Conservation (phyloP, 2,329 filamentous ascomycete genomes). For the Fonsecaea multimorphosa region DNA sequence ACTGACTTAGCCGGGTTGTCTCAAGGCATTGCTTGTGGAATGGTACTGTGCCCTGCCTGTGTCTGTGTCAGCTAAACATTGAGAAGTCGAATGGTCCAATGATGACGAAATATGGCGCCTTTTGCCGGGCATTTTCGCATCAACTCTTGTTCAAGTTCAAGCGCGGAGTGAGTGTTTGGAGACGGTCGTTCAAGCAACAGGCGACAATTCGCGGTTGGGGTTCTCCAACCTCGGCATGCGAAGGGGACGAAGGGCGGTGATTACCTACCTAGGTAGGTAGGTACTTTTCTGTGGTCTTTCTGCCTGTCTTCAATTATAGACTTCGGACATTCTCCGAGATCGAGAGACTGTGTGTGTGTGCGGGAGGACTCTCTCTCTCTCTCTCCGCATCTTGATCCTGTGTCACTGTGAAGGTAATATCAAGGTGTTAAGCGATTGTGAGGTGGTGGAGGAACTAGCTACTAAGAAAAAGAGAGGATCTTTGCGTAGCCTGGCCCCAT, state of each 20-base stretch:
- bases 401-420: neutral
- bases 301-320: neutral
- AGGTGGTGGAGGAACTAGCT: neutral
- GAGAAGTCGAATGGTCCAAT: neutral
- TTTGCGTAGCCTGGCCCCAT: neutral
- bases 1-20: slow-evolving; percentile 7
- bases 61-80: neutral
- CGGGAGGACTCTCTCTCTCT: neutral
- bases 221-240: neutral
- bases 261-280: no score
- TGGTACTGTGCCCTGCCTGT: neutral
- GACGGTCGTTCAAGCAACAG: neutral
- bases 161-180: neutral
- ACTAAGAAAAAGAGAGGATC: neutral
- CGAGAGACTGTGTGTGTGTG: no score
- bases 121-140: neutral
- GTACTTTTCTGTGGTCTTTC: no score
- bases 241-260: no score
- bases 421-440: neutral
- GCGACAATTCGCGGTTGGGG: neutral
- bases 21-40: neutral
- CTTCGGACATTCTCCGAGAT: neutral
- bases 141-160: neutral
- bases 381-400: neutral
- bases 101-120: slow-evolving; percentile 5